Conservation (phyloP, 2,329 filamentous ascomycete genomes). For the Fusarium miscanthi region DNA sequence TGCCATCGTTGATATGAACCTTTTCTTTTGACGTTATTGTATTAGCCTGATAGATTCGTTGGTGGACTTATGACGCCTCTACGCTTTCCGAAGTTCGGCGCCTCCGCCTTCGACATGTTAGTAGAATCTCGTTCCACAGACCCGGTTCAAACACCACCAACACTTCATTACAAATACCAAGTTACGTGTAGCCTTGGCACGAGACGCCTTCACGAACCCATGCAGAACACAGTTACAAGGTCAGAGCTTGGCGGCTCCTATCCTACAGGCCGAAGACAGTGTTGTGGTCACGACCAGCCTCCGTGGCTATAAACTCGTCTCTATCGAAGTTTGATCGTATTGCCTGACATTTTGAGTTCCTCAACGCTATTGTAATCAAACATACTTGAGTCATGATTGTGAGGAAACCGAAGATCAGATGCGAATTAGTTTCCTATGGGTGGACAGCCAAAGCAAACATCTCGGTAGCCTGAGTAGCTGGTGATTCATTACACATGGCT, state of each 20-base stretch:
- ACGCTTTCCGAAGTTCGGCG: neutral
- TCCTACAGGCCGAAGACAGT: conserved; percentile 1
- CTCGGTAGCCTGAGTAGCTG: neutral
- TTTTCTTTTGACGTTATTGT: neutral
- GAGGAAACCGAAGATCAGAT: neutral
- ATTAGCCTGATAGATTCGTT: neutral
- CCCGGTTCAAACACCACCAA: neutral
- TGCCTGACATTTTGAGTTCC: neutral
- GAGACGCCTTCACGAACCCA: neutral
- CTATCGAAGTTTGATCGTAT: neutral
- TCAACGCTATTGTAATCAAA: neutral
- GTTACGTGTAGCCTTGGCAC: neutral
- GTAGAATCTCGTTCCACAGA: neutral
- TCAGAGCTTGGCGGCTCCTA: conserved; percentile 1
- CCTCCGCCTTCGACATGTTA: conserved; percentile 19
- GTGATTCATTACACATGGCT: neutral
- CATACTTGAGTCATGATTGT: neutral
- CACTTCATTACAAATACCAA: conserved; percentile 23
- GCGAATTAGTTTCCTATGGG: neutral
- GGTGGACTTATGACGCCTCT: neutral
- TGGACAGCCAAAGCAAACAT: neutral
- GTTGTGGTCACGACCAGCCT: neutral
- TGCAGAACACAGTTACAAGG: neutral
- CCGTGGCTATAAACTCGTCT: neutral
- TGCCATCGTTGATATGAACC: neutral